Evolutionary conservation across 2,329 filamentous ascomycete species (phyloP).

Genomic region (Cryphonectria japonica): DNA sequence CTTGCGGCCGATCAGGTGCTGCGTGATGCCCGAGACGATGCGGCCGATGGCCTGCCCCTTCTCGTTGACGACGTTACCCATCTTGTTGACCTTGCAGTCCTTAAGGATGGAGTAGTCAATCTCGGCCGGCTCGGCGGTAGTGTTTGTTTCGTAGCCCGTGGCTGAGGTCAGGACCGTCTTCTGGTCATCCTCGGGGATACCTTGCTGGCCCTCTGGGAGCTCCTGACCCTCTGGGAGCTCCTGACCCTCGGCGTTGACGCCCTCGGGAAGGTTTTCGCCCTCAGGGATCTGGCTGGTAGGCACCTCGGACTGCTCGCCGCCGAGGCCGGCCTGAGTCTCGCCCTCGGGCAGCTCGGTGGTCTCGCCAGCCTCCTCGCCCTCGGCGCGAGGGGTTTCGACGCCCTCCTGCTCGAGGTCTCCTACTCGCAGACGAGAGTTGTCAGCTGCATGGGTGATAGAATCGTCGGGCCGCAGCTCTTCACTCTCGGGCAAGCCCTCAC

Average conservation of each 20-base stretch:
- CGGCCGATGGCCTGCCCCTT: slow-evolving; percentile 61
- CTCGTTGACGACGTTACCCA: slow-evolving; percentile 59
- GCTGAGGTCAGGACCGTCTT: slow-evolving; percentile 23
- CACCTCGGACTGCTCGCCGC: slow-evolving; percentile 14
- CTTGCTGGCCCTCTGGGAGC: slow-evolving; percentile 15
- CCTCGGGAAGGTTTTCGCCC: slow-evolving; percentile 24
- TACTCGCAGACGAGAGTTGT: slow-evolving; percentile 22
- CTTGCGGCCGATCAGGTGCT: slow-evolving; percentile 66
- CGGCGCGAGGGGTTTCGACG: not conserved
- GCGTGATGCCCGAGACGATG: slow-evolving; percentile 64
- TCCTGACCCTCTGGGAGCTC: slow-evolving; percentile 3
- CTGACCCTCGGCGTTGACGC: slow-evolving; percentile 3
- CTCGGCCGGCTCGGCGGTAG: slow-evolving; percentile 38
- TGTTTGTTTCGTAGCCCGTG: slow-evolving; percentile 25
- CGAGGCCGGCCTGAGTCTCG: not conserved
- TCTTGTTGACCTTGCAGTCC: slow-evolving; percentile 61
- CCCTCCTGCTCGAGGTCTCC: slow-evolving; percentile 7
- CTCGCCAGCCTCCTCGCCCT: not conserved
- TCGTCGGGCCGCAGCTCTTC: slow-evolving; percentile 28
- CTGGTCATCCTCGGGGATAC: slow-evolving; percentile 26
- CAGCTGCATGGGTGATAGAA: slow-evolving; percentile 29
- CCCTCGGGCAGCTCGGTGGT: slow-evolving; percentile 14
- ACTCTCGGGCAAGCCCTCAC: slow-evolving; percentile 17
- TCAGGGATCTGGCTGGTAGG: slow-evolving; percentile 19
- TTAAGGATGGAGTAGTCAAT: slow-evolving; percentile 56